phyloP scores from a whole-genome alignment of 768 basidiomycete species.

The Collybiopsis luxurians region DNA sequence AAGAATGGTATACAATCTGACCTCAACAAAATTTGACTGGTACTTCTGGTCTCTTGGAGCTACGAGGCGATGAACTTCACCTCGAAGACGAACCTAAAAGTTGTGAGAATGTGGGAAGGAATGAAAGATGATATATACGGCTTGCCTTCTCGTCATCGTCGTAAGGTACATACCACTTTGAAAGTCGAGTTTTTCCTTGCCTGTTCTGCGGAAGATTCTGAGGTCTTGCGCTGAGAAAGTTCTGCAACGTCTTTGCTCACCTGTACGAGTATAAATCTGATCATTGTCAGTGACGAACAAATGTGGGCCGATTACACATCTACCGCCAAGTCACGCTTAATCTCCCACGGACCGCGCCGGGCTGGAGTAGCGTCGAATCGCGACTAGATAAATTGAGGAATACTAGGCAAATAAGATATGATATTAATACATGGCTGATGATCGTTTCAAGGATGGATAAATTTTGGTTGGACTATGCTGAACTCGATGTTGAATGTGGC shows the following conservation, averaged over 20 bases:
- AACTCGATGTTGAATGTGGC: too few species aligned
- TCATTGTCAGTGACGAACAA: slow-evolving; percentile 60
- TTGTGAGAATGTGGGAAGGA: not conserved
- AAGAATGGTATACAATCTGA: slow-evolving; percentile 31
- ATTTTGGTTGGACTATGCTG: too few species aligned
- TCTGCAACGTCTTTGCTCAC: slow-evolving; percentile 37
- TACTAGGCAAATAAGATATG: too few species aligned
- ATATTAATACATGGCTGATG: too few species aligned
- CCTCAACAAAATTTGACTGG: slow-evolving; percentile 99
- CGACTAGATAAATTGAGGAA: too few species aligned
- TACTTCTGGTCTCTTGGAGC: slow-evolving; percentile 98
- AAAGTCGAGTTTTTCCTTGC: slow-evolving; percentile 95
- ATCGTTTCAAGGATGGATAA: too few species aligned
- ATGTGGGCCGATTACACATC: not conserved
- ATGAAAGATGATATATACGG: too few species aligned
- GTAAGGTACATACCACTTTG: slow-evolving; percentile 99
- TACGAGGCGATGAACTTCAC: slow-evolving; percentile 94
- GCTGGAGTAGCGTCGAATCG: not conserved
- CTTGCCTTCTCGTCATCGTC: slow-evolving; percentile 99
- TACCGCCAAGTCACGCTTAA: too few species aligned
- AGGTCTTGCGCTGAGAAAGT: too few species aligned
- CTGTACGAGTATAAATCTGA: slow-evolving; percentile 97
- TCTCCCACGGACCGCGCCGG: not conserved
- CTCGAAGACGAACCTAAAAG: slow-evolving; percentile 81
- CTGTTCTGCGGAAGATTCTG: slow-evolving; percentile 81